Base-by-base conservation (phyloP, 2,329 filamentous ascomycete genomes). In the Plectosphaerella plurivora region DNA sequence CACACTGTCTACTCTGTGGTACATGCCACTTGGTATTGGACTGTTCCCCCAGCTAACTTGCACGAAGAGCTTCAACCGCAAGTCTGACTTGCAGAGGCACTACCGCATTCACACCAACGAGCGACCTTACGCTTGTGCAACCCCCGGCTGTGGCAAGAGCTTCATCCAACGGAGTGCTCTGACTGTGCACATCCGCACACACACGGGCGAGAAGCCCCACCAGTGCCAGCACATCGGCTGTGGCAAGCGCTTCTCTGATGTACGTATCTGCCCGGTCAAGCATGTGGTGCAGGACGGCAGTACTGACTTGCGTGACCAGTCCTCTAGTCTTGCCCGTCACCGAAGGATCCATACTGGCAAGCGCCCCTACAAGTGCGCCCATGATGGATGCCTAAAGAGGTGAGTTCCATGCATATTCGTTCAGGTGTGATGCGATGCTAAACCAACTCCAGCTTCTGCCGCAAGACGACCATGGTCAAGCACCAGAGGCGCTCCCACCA, bases 61-160 rank as follows among this genome's bases (percentile, higher is more conserved):
- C 52, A 60, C 18, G n/a, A 59, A 88, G 85, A 85, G 82, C 69
- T 88, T 88, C 73, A 87, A 87, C 68, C 77, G 85, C 61, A 88
- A 88, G 67, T 88, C 85, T 16, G 85, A 88, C 61, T 71, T 88
- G 55, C 83, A 87, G 62, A 77, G 85, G 63, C 85, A 88, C 63
- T 86, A 86, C 63, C 78, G 85, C 56, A 88, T 88, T 62, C 85
- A 88, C 68, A 88, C 85, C 51, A 87, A 87, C 63, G 84, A 88
- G 67, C 74, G 84, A 18, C 85, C 85, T 10, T 87, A 87, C 64
- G 74, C 77, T 28, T 88, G 84, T 68, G 73, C 72, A 51, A 79
- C 74, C 9, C 74, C 75, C 9, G 81, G 78, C 6, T 88, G 85
- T 62, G 81, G 82, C 45, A 88, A 88, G 70, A 84, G 82, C 66